Evolutionary conservation across 2,329 filamentous ascomycete species (phyloP).

Genomic region (Xylariales sp.): DNA sequence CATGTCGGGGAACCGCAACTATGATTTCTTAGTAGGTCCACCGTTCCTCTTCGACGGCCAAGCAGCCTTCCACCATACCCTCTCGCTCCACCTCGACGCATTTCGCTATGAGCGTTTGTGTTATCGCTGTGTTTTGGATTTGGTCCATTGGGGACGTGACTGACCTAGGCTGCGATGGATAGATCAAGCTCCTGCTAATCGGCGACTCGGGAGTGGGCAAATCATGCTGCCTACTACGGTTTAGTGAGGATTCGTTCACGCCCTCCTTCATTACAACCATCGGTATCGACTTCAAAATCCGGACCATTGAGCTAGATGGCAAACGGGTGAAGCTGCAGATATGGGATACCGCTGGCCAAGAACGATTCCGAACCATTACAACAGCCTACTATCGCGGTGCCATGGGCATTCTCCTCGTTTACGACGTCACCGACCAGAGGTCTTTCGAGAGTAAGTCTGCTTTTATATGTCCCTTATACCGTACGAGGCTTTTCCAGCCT

Average conservation of each 20-base stretch:
- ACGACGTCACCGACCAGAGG: slow-evolving; percentile 97
- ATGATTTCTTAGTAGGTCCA: slow-evolving; percentile 91
- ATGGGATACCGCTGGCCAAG: slow-evolving; percentile 98
- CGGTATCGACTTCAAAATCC: slow-evolving; percentile 99
- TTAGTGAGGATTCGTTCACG: slow-evolving; percentile 97
- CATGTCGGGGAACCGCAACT: slow-evolving; percentile 98
- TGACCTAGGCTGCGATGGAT: slow-evolving; percentile 42
- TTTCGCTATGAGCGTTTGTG: neutral
- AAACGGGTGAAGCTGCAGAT: slow-evolving; percentile 99
- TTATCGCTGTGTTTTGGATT: neutral
- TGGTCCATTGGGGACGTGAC: slow-evolving; percentile 5
- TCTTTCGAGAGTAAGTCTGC: slow-evolving; percentile 84
- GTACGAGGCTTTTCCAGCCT: neutral
- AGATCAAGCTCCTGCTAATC: slow-evolving; percentile 98
- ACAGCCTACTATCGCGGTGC: slow-evolving; percentile 98
- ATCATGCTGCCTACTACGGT: slow-evolving; percentile 95
- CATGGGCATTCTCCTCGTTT: slow-evolving; percentile 97
- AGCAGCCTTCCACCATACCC: slow-evolving; percentile 5
- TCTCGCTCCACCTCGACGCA: neutral
- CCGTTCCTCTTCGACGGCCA: slow-evolving; percentile 20
- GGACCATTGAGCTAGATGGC: slow-evolving; percentile 97
- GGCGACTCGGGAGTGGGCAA: slow-evolving; percentile 97
- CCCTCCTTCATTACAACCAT: slow-evolving; percentile 99
- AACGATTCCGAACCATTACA: slow-evolving; percentile 98
- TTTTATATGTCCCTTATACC: slow-evolving; percentile 9